Evolutionary conservation across 2,329 filamentous ascomycete species (phyloP).

Genomic region (Chalaropsis thielavioides): DNA sequence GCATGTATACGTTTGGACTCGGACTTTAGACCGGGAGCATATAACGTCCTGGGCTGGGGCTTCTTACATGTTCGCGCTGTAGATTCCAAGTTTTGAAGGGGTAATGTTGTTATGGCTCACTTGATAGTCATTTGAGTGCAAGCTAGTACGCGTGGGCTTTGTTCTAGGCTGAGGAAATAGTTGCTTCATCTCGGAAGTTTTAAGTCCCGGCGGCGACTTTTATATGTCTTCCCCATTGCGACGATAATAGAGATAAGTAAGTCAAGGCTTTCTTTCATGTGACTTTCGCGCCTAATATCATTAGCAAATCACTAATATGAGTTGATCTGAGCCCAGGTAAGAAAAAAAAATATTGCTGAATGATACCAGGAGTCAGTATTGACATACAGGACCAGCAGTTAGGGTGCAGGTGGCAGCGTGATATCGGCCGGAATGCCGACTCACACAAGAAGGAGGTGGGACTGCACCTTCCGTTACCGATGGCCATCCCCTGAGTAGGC

Average conservation of each 20-base stretch:
- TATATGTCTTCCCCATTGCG: not conserved
- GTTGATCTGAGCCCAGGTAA: not conserved
- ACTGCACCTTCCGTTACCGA: not conserved
- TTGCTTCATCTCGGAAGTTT: constrained; percentile 2
- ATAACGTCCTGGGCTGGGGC: too few relatives aligned
- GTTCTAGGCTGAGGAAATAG: not conserved
- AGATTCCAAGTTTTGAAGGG: too few relatives aligned
- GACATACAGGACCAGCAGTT: not conserved
- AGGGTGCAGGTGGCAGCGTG: not conserved
- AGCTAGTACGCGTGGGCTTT: not conserved
- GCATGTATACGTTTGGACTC: too few relatives aligned
- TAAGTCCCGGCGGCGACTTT: not conserved
- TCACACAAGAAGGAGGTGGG: not conserved
- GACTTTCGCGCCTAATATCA: not conserved
- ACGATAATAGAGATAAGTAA: not conserved
- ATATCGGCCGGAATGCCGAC: not conserved
- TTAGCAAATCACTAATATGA: not conserved
- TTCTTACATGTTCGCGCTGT: too few relatives aligned
- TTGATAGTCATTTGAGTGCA: not conserved
- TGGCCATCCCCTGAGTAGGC: not conserved
- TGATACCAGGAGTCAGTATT: not conserved
- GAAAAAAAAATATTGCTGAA: not conserved
- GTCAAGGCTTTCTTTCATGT: not conserved
- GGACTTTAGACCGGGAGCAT: too few relatives aligned
- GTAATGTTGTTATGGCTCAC: too few relatives aligned